Base-by-base conservation (phyloP, 148 eudicot genomes). In the Fallopia convolvulus region DNA sequence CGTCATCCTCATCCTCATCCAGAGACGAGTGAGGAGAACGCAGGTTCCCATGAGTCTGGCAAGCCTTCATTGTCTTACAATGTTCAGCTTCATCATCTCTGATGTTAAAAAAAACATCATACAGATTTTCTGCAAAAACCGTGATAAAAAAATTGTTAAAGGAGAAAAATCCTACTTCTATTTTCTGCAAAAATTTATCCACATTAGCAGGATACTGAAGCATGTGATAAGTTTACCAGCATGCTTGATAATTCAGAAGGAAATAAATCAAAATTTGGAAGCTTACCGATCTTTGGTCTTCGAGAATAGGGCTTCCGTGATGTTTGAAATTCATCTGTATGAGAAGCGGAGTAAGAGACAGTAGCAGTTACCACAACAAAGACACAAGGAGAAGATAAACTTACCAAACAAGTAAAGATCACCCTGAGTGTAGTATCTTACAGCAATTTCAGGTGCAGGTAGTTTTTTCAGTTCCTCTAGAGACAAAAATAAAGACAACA, bases 31-130 rank as follows among this genome's bases (percentile, higher is more conserved):
- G 99, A 84, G 99, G 99, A 77, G 99, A 95, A n/a, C 83, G 88
- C 30, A 95, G 94, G 84, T 85, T 93, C 26, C 97, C 99, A 20
- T 83, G 98, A 78, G 85, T 90, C 81, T 95, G 99, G 79, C 99
- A 95, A 33, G 97, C 99, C 79, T 88, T 92, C 99, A 93, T 95
- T 58, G 99, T 95, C 93, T 95, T 95, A 75, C 99, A 95, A 76
- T 95, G 99, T 78, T 95, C 99, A 60, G 94, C 99, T 87, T 95
- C 99, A 75, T 95, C 99, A 18, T 95, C 99, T 88, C 97, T 89
- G 71, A 95, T 88, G 84, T 95, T 95, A 58, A 87, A 20, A 77
- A 94, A 92, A 74, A 91, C 97, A 65, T 94, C 98, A 33, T 94
- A 94, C 90, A 75, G n/a, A 49, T 75, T 75, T 39, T 75, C 77